phyloP scores from a whole-genome alignment of 371 early-diverging fungal genomes.

The Mucor ambiguus region DNA sequence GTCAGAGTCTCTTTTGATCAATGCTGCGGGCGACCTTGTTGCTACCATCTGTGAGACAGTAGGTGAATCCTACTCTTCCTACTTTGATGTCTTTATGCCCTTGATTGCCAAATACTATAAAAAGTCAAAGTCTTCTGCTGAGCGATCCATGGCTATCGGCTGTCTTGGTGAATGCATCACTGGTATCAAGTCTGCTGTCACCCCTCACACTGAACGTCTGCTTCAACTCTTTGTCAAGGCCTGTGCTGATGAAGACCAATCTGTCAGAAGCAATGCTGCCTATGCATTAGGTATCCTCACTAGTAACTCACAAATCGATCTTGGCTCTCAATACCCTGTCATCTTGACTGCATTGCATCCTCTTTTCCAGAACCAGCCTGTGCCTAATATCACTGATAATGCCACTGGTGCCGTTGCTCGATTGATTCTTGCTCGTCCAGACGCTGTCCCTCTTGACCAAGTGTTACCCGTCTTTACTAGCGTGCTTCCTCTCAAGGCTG shows the following conservation, averaged over 20 bases:
- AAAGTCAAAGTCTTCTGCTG: constrained; percentile 67
- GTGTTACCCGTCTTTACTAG: constrained; percentile 75
- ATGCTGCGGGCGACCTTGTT: constrained; percentile 82
- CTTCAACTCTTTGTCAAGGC: constrained; percentile 69
- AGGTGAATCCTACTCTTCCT: constrained; percentile 72
- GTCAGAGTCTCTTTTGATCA: constrained; percentile 80
- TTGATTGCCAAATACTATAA: constrained; percentile 83
- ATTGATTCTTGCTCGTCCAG: constrained; percentile 59
- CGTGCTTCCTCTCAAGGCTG: constrained; percentile 75
- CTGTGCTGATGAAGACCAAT: constrained; percentile 75
- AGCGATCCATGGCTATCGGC: constrained; percentile 91
- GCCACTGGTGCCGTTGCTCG: constrained; percentile 58
- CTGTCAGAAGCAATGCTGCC: constrained; percentile 86
- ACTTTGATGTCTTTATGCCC: constrained; percentile 80
- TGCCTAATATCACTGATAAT: constrained; percentile 81
- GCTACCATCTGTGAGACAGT: constrained; percentile 75
- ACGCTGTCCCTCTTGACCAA: constrained; percentile 72
- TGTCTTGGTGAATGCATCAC: constrained; percentile 82
- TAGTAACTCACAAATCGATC: constrained; percentile 69
- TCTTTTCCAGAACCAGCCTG: constrained; percentile 65
- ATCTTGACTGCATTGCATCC: constrained; percentile 76
- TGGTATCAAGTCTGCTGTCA: constrained; percentile 74
- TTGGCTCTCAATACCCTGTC: constrained; percentile 69
- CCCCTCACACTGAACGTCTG: constrained; percentile 76
- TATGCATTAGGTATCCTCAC: constrained; percentile 82